These are phyloP conservation scores for Epichloe amarillans DNA, from an alignment of 2,329 filamentous ascomycete species.

Conservation along the genomic window DNA sequence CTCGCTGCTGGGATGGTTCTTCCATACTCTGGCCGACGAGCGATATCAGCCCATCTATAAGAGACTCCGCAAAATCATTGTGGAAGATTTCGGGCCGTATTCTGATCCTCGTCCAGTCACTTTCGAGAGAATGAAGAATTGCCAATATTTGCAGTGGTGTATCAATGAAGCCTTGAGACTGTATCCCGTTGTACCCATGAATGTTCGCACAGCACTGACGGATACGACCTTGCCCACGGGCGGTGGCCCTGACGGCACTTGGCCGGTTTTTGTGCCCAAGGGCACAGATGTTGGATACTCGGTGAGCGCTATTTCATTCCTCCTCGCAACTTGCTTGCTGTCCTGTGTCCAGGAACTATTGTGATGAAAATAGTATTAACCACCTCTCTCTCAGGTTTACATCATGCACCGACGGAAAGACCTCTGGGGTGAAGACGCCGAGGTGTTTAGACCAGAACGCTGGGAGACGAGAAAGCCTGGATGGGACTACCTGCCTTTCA, in stretches of 20 bases:
- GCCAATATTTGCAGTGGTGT: constrained; percentile 11
- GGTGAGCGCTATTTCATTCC: too few species aligned
- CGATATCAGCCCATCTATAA: constrained; percentile 23
- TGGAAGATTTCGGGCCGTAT: constrained; percentile 34
- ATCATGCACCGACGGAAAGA: constrained; percentile 24
- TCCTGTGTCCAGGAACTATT: too few species aligned
- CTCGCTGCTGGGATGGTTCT: constrained; percentile 33
- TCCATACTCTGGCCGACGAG: constrained; percentile 26
- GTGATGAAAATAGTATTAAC: too few species aligned
- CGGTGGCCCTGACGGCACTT: constrained; percentile 31
- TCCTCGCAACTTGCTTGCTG: too few species aligned
- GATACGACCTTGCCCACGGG: constrained; percentile 37
- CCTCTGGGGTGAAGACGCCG: constrained; percentile 25
- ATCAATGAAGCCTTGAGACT: constrained; percentile 28
- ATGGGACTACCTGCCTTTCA: constrained; percentile 33
- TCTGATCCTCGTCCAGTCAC: neutral
- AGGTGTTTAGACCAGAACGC: constrained; percentile 27
- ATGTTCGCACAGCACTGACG: constrained; percentile 29
- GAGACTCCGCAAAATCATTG: constrained; percentile 27
- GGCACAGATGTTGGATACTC: constrained; percentile 27
- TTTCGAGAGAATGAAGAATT: constrained; percentile 10
- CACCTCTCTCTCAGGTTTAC: constrained; percentile 12
- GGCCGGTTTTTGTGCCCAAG: constrained; percentile 33
- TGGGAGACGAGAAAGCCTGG: constrained; percentile 23
- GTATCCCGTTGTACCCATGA: constrained; percentile 33